phyloP scores from a whole-genome alignment of 495 filamentous ascomycete genomes.

The Alectoria sarmentosa region DNA sequence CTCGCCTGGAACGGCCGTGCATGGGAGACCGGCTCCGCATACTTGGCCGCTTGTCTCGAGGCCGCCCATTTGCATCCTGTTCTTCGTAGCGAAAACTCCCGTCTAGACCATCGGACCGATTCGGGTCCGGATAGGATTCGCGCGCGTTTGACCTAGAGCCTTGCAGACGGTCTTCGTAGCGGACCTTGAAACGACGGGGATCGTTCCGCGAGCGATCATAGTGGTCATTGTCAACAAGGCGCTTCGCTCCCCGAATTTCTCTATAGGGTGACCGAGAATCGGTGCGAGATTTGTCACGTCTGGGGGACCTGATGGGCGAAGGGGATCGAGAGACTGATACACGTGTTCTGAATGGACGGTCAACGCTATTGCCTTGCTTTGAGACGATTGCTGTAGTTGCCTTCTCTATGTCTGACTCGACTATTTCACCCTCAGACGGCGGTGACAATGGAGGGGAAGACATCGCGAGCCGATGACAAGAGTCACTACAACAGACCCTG shows the following conservation, averaged over 20 bases:
- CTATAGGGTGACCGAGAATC: constrained; percentile 33
- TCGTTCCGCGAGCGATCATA: constrained; percentile 44
- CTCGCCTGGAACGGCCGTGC: constrained; percentile 2
- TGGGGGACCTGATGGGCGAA: constrained; percentile 37
- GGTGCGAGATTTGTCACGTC: constrained; percentile 36
- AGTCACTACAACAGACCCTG: constrained; percentile 9
- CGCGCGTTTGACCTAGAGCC: constrained; percentile 39
- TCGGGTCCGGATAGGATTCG: constrained; percentile 57
- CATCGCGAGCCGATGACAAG: constrained; percentile 27
- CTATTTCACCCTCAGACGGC: constrained; percentile 78
- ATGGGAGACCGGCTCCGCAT: constrained; percentile 61
- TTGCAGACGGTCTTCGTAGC: constrained; percentile 47
- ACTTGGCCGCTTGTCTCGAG: constrained; percentile 52
- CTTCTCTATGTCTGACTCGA: constrained; percentile 67
- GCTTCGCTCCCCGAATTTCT: constrained; percentile 56
- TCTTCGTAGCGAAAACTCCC: constrained; percentile 48
- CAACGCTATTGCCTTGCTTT: constrained; percentile 67
- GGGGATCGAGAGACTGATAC: constrained; percentile 45
- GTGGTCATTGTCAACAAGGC: constrained; percentile 59
- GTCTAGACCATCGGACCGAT: constrained; percentile 47
- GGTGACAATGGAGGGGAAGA: constrained; percentile 42
- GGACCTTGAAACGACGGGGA: constrained; percentile 52
- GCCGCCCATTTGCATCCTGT: constrained; percentile 31
- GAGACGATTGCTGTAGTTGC: constrained; percentile 72
- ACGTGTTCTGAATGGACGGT: constrained; percentile 59